These are phyloP conservation scores for Geotrichum restrictum DNA, from an alignment of 1,139 yeast species.

Conservation along the genomic window DNA sequence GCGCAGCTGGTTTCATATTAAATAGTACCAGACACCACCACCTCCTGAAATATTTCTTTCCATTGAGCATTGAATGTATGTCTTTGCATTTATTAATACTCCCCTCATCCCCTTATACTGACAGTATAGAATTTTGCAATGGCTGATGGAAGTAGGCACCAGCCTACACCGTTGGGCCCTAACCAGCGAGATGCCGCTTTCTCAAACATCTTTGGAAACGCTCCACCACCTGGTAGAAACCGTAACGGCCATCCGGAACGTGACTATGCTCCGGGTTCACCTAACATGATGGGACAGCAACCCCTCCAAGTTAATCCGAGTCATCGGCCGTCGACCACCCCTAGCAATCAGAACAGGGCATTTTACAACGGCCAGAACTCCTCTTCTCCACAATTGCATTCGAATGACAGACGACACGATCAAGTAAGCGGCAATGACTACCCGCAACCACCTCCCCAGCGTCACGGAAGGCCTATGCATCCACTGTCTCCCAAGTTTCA, in stretches of 20 bases:
- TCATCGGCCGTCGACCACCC: conserved; percentile 6
- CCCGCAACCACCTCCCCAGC: conserved; percentile 1
- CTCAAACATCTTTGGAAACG: conserved; percentile 39
- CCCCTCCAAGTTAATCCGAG: conserved; percentile 23
- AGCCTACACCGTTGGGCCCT: conserved; percentile 22
- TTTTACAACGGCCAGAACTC: background rate
- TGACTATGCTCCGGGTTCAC: conserved; percentile 11
- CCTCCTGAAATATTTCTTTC: background rate
- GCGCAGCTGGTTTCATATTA: background rate
- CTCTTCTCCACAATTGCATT: conserved; percentile 2
- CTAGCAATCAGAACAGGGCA: background rate
- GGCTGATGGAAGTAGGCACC: conserved; percentile 18
- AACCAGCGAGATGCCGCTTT: conserved; percentile 37
- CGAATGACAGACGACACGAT: background rate
- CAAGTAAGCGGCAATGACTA: background rate
- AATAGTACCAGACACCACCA: background rate
- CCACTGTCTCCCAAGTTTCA: background rate
- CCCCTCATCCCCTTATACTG: background rate
- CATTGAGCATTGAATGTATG: background rate
- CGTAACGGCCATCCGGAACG: conserved; percentile 5
- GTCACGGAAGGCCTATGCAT: background rate
- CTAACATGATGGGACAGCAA: conserved; percentile 23
- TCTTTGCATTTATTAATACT: background rate
- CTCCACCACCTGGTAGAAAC: conserved; percentile 38
- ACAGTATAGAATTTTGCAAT: conserved; percentile 3